Percentiles rank a stretch among this genome's conserved stretches.
Evolutionary conservation across 2,329 filamentous ascomycete genomes (phyloP).

Genomic region (Aspergillus sp.): DNA sequence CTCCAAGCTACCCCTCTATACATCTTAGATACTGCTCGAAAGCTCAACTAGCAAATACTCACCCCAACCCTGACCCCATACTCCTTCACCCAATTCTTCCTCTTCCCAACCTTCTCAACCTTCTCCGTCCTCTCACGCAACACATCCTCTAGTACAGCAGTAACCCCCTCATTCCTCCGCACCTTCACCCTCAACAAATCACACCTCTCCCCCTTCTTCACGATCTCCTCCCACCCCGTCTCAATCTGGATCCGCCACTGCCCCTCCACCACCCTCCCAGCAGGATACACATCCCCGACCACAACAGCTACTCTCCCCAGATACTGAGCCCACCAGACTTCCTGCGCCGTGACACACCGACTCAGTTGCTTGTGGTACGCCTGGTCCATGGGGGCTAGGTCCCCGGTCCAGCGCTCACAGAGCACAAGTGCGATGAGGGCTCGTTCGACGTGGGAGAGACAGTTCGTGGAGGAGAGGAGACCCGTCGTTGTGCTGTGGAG

Average conservation of each 20-base stretch:
- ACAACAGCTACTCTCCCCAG: slow-evolving; percentile 62
- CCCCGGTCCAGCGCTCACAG: slow-evolving; percentile 72
- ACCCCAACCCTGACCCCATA: slow-evolving; percentile 46
- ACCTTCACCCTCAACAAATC: slow-evolving; percentile 50
- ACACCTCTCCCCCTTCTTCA: slow-evolving; percentile 42
- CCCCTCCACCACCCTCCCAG: slow-evolving; percentile 46
- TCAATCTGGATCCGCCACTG: slow-evolving; percentile 43
- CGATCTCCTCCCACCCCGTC: slow-evolving; percentile 45
- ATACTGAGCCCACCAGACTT: slow-evolving; percentile 67
- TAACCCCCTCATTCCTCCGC: slow-evolving; percentile 43
- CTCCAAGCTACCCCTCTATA: too few relatives aligned
- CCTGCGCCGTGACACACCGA: slow-evolving; percentile 54
- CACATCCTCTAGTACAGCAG: slow-evolving; percentile 31
- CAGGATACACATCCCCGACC: slow-evolving; percentile 62
- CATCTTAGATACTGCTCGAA: neutral
- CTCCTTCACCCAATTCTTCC: slow-evolving; percentile 57
- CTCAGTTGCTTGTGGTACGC: slow-evolving; percentile 57
- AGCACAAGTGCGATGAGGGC: slow-evolving; percentile 71
- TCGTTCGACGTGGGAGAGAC: slow-evolving; percentile 70
- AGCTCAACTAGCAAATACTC: neutral
- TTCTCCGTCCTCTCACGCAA: slow-evolving; percentile 44
- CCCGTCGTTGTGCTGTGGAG: slow-evolving; percentile 73
- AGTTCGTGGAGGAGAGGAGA: slow-evolving; percentile 67
- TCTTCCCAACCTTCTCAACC: slow-evolving; percentile 60
- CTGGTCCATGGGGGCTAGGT: slow-evolving; percentile 60